Base-by-base conservation (phyloP, 2,329 filamentous ascomycete genomes). In the Falciphora oryzae region DNA sequence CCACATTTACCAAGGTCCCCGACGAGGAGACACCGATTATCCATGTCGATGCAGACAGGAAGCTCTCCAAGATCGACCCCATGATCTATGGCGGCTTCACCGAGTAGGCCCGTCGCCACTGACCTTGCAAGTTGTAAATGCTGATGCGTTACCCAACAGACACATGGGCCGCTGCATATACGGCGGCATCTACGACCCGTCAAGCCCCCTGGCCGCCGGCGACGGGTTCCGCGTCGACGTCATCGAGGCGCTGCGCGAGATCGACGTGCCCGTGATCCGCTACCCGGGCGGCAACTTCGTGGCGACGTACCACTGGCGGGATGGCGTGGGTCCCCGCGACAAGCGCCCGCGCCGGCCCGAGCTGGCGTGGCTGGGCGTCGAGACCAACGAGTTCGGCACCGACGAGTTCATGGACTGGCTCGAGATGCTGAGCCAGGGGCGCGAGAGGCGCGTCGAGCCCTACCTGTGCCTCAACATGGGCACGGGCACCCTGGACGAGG, bases 91-190 rank as follows among this genome's bases (percentile, higher is more conserved):
- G 89, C 65, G 91, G 91, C 14, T 95, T 95, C 76, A 92, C 89
- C 66, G 91, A 95, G 90, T 91, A 79, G 77, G 85, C 63, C 16
- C 18, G 14, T 31, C 3, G 4, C 53, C 28, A n/a, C 50, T 50
- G 2, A 5, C 32, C 10, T 35, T 22, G 8, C 44, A 6, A 8
- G 18, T 7, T 53, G 22, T 13, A 3, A n/a, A 22, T 11, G n/a
- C 31, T 35, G 62, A 3, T 38, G 28, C 50, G 13, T 57, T 50
- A 56, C 38, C 68, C 64, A 14, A 38, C 69, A 92, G 89, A 71
- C 92, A 95, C 76, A 95, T 95, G 91, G 91, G 91, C 71, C 86
- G 91, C 67, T 95, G 91, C 79, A 93, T 95, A 72, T 94, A 95
- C 74, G 90, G 90, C 68, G 91, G 92, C 68, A 89, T 95, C 73